Conservation (phyloP, 2,329 filamentous ascomycete genomes). For the Nothopassalora personata region DNA sequence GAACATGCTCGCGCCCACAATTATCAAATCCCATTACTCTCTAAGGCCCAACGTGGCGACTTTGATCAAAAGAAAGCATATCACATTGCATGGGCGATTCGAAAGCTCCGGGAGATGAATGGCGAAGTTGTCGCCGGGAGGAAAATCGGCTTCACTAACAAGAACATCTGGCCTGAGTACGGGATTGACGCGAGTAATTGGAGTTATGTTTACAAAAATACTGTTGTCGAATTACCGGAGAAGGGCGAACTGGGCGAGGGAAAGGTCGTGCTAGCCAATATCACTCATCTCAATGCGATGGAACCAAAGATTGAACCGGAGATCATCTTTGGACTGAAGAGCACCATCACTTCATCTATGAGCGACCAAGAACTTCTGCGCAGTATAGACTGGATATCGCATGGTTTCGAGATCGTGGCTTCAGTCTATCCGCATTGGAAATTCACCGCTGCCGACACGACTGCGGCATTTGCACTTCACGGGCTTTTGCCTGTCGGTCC, state of each 20-base stretch:
- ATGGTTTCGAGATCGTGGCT: constrained; percentile 20
- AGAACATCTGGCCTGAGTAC: constrained; percentile 18
- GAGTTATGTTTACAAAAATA: constrained; percentile 21
- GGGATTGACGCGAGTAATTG: constrained; percentile 17
- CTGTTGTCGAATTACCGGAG: constrained; percentile 17
- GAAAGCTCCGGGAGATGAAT: constrained; percentile 22
- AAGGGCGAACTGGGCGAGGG: constrained; percentile 12
- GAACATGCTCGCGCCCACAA: constrained; percentile 21
- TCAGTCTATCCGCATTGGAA: constrained; percentile 21
- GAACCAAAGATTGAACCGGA: constrained; percentile 22
- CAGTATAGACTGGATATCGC: constrained; percentile 18
- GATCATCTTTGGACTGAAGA: constrained; percentile 18
- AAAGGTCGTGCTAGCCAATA: constrained; percentile 16
- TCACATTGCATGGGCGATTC: constrained; percentile 19
- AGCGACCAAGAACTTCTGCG: constrained; percentile 17
- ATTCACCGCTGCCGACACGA: constrained; percentile 20
- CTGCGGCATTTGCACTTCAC: constrained; percentile 21
- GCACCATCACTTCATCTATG: constrained; percentile 10
- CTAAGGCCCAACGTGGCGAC: constrained; percentile 17
- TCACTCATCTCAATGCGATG: constrained; percentile 17
- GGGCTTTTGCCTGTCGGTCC: constrained; percentile 19
- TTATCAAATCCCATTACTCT: constrained; percentile 22
- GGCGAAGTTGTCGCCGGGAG: constrained; percentile 19
- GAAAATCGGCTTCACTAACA: constrained; percentile 21
- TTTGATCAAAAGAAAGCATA: constrained; percentile 21